Evolutionary conservation across 768 basidiomycete species (phyloP), one percentile per base, ranked within the genome.

Genomic region (Rubroboletus pulcherrimus): DNA sequence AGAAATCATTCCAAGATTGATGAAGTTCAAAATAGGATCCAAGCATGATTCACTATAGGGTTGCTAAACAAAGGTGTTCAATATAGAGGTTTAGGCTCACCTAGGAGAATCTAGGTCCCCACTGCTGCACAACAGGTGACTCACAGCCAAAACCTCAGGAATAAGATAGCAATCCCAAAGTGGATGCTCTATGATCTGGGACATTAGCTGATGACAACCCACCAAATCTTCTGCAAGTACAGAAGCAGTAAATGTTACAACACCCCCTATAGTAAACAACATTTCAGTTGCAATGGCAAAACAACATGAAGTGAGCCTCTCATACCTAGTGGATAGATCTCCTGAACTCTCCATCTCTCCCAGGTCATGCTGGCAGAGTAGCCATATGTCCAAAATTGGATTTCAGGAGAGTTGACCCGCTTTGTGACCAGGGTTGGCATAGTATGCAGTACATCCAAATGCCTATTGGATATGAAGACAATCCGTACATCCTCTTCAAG

Each of bases 351-450:
- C 87, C 85, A 88, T 33, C 75, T 69, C 7, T 74, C 66, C 17
- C 75, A 77, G n/a, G 75, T 68, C 14, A 87, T 70, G 17, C 66
- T 75, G 30, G 79, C 68, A 67, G 87, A 81, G 11, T 84, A 81
- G 0, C 89, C 89, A 71, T 85, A 92, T 0, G 80, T 80, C 64
- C 83, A 82, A 60, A 90, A 89, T 34, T 79, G 82, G 7, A 81
- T 63, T 39, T 81, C 77, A 30, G 75, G 71, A 4, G 69, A 67
- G 21, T 78, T 75, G 29, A 64, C 68, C 19, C 81, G 70, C 50
- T 82, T 75, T 30, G 79, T 75, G 10, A 73, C 75, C 33, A 89
- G 66, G 4, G 69, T 72, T 2, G 82, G 79, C 31, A 89, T 65
- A 12, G 73, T 74, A 54, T 78, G 73, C 9, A 91, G 56, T 1